A percentile compares a stretch with the other conserved stretches of the same genome.
Conservation (phyloP, 176 grass and related monocot species). For the Metroxylon sagu region DNA sequence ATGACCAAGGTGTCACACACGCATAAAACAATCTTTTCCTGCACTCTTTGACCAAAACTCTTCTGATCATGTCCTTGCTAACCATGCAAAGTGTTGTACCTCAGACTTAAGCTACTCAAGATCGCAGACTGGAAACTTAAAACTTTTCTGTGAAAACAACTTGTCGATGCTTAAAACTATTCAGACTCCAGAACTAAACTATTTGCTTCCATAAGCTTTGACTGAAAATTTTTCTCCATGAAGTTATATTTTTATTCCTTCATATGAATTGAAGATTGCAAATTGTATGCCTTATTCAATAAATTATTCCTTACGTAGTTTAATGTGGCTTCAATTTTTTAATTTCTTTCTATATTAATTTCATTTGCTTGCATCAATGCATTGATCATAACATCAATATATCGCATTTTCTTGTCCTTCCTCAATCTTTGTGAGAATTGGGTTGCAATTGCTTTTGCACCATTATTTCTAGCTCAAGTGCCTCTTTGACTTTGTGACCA, state of each 20-base stretch:
- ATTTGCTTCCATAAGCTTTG: slow-evolving; percentile 39
- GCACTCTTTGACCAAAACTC: slow-evolving; percentile 82
- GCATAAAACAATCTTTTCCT: slow-evolving; percentile 85
- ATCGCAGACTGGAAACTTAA: slow-evolving; percentile 62
- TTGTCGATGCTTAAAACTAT: slow-evolving; percentile 41
- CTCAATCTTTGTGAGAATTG: slow-evolving; percentile 64
- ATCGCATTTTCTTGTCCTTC: slow-evolving; percentile 69
- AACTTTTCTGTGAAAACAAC: slow-evolving; percentile 35
- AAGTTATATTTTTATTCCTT: slow-evolving; percentile 52
- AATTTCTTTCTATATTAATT: too few relatives aligned
- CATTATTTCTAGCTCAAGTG: slow-evolving; percentile 50
- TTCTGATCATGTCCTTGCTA: slow-evolving; percentile 54
- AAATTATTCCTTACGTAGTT: slow-evolving; percentile 34
- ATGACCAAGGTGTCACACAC: slow-evolving; percentile 77
- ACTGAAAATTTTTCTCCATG: slow-evolving; percentile 42
- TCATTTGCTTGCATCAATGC: slow-evolving; percentile 61
- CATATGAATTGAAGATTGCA: slow-evolving; percentile 33
- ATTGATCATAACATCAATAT: slow-evolving; percentile 58
- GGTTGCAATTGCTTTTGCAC: slow-evolving; percentile 43
- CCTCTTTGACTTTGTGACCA: too few relatives aligned
- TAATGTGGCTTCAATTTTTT: slow-evolving; percentile 47
- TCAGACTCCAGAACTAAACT: slow-evolving; percentile 55
- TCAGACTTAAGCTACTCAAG: slow-evolving; percentile 51
- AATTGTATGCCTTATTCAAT: slow-evolving; percentile 34
- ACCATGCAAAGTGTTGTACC: slow-evolving; percentile 37